Evolutionary conservation across 1,284 basidiomycete genomes (phyloP), one percentile per base, ranked within the genome.

Genomic region (Spongiforma sp.): DNA sequence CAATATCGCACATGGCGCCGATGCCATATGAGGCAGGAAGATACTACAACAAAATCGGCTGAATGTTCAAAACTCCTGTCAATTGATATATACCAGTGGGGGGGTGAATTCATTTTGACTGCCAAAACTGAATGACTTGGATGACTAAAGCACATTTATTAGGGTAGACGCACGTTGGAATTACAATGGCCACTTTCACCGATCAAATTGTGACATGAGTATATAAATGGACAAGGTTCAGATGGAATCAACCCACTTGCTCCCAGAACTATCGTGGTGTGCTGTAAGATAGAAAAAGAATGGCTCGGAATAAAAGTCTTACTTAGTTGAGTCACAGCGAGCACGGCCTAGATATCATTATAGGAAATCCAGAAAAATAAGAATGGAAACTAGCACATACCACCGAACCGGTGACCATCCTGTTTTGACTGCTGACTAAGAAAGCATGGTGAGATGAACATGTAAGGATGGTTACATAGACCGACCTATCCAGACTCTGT

Each of bases 401-500:
- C 60, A 66, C 63, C n/a, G 26, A 34, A 7, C 53, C 57, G 19
- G 57, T 57, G n/a, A 66, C 14, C 37, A 64, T 48, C 11, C 53
- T 28, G 32, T 64, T 62, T 1, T 57, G 48, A 7, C 21, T 48
- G 14, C 65, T 65, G 9, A 65, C 65, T 66, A 24, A 36, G 50
- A 15, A 19, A 19, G 1, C 12, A 21, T 3, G 17, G 32, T 65
- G 39, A 61, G 56, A 37, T n/a, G 36, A 39, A 36, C 17, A 10
- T 48, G 12, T 4, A 28, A 24, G 26, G n/a, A 9, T 21, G 6
- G 14, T 50, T 12, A 24, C 6, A 30, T 10, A 8, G 14, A 59
- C 43, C 9, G 8, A 66, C 65, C 62, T 57, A 57, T 57, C 65
- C 65, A 66, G 24, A 66, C 62, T 39, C 65, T 61, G 53, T 66